Conservation (phyloP, 169 alveolate species). For the Eimeria necatrix region DNA sequence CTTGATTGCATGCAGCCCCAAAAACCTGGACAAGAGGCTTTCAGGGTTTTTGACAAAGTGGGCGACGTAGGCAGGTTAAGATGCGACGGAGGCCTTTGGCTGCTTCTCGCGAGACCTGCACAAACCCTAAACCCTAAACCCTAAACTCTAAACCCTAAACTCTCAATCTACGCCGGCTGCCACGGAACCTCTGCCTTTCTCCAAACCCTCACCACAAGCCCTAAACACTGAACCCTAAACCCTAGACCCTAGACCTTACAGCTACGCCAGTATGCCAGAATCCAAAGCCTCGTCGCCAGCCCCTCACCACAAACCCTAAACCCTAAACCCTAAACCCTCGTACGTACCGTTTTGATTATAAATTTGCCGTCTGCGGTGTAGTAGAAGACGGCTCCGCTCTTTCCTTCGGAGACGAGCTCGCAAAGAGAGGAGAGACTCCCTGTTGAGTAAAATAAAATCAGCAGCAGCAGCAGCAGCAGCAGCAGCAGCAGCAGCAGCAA, state of each 20-base stretch:
- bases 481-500: slow-evolving; percentile 16
- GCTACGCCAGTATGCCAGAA: neutral
- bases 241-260: neutral
- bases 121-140: neutral
- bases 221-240: neutral
- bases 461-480: slow-evolving; percentile 7
- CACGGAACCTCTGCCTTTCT: neutral
- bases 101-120: slow-evolving; percentile 74
- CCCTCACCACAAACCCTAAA: neutral
- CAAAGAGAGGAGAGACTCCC: slow-evolving; percentile 96
- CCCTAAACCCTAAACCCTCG: neutral
- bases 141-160: neutral
- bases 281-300: neutral
- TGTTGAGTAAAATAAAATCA: slow-evolving; percentile 81
- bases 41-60: slow-evolving; percentile 85
- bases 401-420: slow-evolving; percentile 96
- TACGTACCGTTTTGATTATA: slow-evolving; percentile 70
- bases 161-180: neutral
- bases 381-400: slow-evolving; percentile 97
- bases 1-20: slow-evolving; percentile 94
- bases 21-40: slow-evolving; percentile 84
- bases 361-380: slow-evolving; percentile 90
- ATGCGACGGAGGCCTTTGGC: slow-evolving; percentile 82
- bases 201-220: neutral
- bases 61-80: slow-evolving; percentile 69